Conservation (phyloP, 2,329 filamentous ascomycete genomes). For the Piedraia hortae region DNA sequence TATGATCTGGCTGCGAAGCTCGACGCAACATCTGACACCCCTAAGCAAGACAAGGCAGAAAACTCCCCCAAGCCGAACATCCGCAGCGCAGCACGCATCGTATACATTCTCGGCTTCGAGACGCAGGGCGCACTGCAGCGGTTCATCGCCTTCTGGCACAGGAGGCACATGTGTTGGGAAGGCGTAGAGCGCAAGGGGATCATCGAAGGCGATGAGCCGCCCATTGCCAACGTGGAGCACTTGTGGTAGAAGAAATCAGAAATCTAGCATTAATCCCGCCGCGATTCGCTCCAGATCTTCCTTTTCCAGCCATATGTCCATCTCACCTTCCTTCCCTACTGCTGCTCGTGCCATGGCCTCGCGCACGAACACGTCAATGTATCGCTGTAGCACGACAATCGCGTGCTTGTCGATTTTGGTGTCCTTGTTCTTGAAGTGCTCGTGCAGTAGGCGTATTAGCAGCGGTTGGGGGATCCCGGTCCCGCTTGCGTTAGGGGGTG, state of each 20-base stretch:
- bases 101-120: conserved; percentile 25
- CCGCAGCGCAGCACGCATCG: conserved; percentile 14
- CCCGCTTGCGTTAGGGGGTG: no score
- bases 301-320: conserved; percentile 28
- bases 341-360: conserved; percentile 64
- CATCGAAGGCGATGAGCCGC: conserved; percentile 3
- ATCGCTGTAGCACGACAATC: conserved; percentile 49
- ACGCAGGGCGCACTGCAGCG: conserved; percentile 26
- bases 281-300: conserved; percentile 76
- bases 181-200: conserved; percentile 3
- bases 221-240: conserved; percentile 3
- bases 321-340: conserved; percentile 27
- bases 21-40: neutral
- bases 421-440: conserved; percentile 43
- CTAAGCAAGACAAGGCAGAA: neutral
- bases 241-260: conserved; percentile 27
- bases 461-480: conserved; percentile 51
- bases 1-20: neutral
- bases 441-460: conserved; percentile 47
- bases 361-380: conserved; percentile 72
- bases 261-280: conserved; percentile 62
- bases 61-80: neutral
- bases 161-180: conserved; percentile 16
- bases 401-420: conserved; percentile 54
- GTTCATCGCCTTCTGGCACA: conserved; percentile 26